Evolutionary conservation across 1,139 yeast species (phyloP), one percentile per base, ranked within the genome.

Genomic region (Taphrina confusa): DNA sequence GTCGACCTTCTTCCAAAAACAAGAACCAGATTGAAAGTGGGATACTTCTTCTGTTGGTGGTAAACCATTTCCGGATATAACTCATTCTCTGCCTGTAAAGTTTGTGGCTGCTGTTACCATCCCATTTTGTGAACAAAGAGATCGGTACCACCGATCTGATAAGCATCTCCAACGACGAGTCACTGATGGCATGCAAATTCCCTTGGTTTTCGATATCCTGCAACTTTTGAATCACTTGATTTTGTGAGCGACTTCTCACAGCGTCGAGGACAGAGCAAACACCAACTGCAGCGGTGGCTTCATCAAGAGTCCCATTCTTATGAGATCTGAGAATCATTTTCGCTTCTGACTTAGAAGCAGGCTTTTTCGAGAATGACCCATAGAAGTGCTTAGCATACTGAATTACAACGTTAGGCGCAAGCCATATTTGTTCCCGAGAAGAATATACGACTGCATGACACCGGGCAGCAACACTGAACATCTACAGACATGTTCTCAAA

Each of bases 1-100:
- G 14, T 23, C 52, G 39, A n/a, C 25, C 52, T 22, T 47, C 42
- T 33, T 47, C 52, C 6, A 47, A 42, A n/a, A 47, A 12, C 18
- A 47, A 20, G 36, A 47, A 47, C 36, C 34, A 33, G 16, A 47
- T 20, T 3, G 52, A 18, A 20, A 27, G 20, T 9, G 47, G 30
- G 6, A 23, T 30, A n/a, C 9, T 14, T n/a, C 47, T 30, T 14
- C 31, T 1, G 4, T 25, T 18, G 1, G 37, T 22, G 16, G 18
- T 23, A 9, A 47, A 22, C 52, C 52, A 47, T 22, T 22, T 33
- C 20, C 52, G 16, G 2, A 31, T 16, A 14, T 25, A 47, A 20
- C 2, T 20, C 52, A 47, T 47, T 6, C 52, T 20, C 23, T 33
- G 23, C 4, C 42, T 40, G 14, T 31, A 47, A 12, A 47, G 39